A percentile compares a stretch with the other conserved stretches of the same genome.
These are phyloP conservation scores for Westerdykella ornata DNA, from an alignment of 2,329 filamentous ascomycete genomes.

Conservation along the genomic window DNA sequence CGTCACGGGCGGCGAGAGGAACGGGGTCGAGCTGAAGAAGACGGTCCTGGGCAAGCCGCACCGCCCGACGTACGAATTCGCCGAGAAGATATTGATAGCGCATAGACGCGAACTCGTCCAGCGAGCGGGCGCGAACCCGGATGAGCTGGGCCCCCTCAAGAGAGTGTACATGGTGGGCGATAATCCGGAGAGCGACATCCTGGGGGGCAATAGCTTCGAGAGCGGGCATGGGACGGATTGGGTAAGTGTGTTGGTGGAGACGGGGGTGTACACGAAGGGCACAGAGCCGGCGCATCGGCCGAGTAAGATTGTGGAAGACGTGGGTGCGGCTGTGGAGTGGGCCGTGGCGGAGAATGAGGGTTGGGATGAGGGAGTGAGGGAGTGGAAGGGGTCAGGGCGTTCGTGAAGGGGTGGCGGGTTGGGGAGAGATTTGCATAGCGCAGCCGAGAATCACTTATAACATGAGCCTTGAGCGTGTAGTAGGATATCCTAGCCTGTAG, in stretches of 20 bases:
- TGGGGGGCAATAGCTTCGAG: slow-evolving; percentile 70
- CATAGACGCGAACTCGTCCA: slow-evolving; percentile 51
- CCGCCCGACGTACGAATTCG: slow-evolving; percentile 70
- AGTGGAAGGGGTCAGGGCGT: no score
- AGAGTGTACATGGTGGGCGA: slow-evolving; percentile 88
- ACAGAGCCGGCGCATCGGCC: slow-evolving; percentile 55
- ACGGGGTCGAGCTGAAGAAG: slow-evolving; percentile 53
- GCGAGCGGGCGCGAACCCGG: slow-evolving; percentile 12
- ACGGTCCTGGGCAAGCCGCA: slow-evolving; percentile 79
- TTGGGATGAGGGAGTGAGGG: slow-evolving; percentile 31
- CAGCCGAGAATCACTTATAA: no score
- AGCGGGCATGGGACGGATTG: slow-evolving; percentile 65
- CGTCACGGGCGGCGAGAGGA: slow-evolving; percentile 53
- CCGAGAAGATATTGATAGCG: slow-evolving; percentile 63
- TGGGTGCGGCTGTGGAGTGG: slow-evolving; percentile 70
- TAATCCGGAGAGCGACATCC: slow-evolving; percentile 74
- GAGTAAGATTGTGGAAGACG: slow-evolving; percentile 62
- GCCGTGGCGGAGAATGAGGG: slow-evolving; percentile 51
- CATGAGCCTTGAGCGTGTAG: no score
- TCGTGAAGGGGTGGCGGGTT: no score
- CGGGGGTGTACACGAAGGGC: slow-evolving; percentile 63
- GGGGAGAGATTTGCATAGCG: no score
- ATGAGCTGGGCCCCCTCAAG: slow-evolving; percentile 47
- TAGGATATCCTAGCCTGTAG: no score
- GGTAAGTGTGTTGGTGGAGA: slow-evolving; percentile 70